Percentiles rank a stretch among this genome's conserved stretches.
Conservation (phyloP, 176 grass and related monocot genomes). For the Thalia dealbata region DNA sequence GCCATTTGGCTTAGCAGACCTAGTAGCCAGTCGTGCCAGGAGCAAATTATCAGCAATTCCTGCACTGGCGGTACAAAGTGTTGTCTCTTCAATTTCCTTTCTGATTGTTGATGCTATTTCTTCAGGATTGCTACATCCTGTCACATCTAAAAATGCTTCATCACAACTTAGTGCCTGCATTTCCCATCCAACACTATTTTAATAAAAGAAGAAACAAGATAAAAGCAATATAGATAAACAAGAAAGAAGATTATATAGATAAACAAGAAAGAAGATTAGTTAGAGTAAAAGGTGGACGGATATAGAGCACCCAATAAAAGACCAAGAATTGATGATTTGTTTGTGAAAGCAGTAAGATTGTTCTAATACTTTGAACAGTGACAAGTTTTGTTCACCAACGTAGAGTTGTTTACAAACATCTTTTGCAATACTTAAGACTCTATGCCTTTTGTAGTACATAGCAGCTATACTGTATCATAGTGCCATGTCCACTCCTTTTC, state of each 20-base stretch:
- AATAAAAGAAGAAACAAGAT: background rate
- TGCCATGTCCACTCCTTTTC: too few species aligned
- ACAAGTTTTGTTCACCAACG: too few species aligned
- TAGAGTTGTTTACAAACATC: too few species aligned
- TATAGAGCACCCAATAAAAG: background rate
- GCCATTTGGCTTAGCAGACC: conserved; percentile 89
- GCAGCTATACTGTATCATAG: too few species aligned
- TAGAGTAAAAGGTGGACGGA: background rate
- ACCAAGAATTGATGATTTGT: too few species aligned
- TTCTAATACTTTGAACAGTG: too few species aligned
- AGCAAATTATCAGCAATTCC: conserved; percentile 89
- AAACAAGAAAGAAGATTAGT: too few species aligned
- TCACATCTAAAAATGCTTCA: conserved; percentile 92
- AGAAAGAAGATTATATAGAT: background rate
- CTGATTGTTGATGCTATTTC: conserved; percentile 46
- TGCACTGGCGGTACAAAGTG: conserved; percentile 79
- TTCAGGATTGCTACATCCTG: conserved; percentile 40
- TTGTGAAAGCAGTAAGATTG: too few species aligned
- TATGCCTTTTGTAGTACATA: too few species aligned
- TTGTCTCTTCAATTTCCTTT: conserved; percentile 63
- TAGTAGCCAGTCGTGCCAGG: conserved; percentile 76
- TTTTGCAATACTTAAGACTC: too few species aligned
- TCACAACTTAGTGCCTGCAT: conserved; percentile 91
- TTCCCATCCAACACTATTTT: conserved; percentile 11
- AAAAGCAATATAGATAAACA: background rate